phyloP scores from a whole-genome alignment of 2,329 filamentous ascomycete genomes.

The Aspergillus floridensis region DNA sequence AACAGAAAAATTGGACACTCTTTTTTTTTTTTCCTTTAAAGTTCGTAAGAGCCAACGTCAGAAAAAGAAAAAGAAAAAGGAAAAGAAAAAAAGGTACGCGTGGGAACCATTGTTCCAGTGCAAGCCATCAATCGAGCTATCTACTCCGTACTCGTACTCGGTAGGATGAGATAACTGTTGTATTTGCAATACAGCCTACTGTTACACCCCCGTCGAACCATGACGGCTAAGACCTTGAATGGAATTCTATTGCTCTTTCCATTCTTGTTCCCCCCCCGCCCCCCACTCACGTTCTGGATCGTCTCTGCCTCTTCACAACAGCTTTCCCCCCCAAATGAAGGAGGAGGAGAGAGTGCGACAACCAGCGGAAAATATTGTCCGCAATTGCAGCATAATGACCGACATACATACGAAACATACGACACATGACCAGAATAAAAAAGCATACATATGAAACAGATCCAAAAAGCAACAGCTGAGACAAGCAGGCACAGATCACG shows the following conservation, averaged over 20 bases:
- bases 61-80: neutral
- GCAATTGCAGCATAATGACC: neutral
- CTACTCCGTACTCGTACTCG: no score
- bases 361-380: neutral
- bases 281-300: constrained; percentile 7
- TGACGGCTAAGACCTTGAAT: neutral
- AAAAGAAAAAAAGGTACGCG: neutral
- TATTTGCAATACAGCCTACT: neutral
- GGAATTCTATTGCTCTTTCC: neutral
- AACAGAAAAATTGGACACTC: neutral
- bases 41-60: no score
- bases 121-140: no score
- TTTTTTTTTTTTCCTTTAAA: neutral
- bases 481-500: neutral
- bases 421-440: neutral
- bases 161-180: neutral
- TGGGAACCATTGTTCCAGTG: neutral
- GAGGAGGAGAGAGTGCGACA: neutral
- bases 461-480: neutral
- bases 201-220: neutral
- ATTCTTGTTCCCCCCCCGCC: neutral
- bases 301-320: neutral
- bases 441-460: neutral
- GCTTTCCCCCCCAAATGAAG: constrained; percentile 4
- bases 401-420: neutral